These are phyloP conservation scores for Ophiostoma australiae DNA, from an alignment of 2,329 filamentous ascomycete species.

Conservation along the genomic window DNA sequence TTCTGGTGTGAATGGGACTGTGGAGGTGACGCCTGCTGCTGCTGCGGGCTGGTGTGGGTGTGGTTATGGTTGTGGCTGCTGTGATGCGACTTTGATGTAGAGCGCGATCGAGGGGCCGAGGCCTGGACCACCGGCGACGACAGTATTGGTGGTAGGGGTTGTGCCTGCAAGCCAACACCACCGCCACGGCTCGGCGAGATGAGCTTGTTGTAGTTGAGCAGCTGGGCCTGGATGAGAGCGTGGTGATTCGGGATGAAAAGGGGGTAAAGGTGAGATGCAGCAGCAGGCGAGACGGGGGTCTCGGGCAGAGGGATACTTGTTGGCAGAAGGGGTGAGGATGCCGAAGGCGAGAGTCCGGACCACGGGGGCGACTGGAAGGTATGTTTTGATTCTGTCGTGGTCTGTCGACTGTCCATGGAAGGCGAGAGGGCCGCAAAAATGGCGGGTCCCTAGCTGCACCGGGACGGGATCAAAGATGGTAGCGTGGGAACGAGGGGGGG, in stretches of 20 bases:
- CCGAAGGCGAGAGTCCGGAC: constrained; percentile 35
- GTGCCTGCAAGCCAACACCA: constrained; percentile 52
- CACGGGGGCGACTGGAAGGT: constrained; percentile 42
- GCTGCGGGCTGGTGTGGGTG: constrained; percentile 12
- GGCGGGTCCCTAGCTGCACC: constrained; percentile 21
- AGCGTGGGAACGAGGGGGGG: neutral
- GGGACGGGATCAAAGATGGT: constrained; percentile 15
- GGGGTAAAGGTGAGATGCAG: constrained; percentile 33
- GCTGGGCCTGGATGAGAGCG: constrained; percentile 56
- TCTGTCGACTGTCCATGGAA: constrained; percentile 50
- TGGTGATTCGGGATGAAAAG: constrained; percentile 56
- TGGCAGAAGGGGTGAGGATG: constrained; percentile 28
- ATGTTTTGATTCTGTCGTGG: constrained; percentile 47
- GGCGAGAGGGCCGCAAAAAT: constrained; percentile 25
- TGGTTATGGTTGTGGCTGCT: constrained; percentile 12
- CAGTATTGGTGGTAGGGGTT: constrained; percentile 51
- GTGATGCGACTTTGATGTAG: constrained; percentile 56
- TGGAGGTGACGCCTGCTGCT: constrained; percentile 19
- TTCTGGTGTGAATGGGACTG: constrained; percentile 32
- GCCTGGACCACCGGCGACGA: constrained; percentile 54
- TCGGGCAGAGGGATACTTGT: constrained; percentile 27
- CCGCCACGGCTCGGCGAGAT: constrained; percentile 51
- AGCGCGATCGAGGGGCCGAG: constrained; percentile 50
- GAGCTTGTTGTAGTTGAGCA: constrained; percentile 62
- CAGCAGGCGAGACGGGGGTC: constrained; percentile 28